Conservation (phyloP, 73 alveolate genomes). For the Paramecium tetraurelia region DNA sequence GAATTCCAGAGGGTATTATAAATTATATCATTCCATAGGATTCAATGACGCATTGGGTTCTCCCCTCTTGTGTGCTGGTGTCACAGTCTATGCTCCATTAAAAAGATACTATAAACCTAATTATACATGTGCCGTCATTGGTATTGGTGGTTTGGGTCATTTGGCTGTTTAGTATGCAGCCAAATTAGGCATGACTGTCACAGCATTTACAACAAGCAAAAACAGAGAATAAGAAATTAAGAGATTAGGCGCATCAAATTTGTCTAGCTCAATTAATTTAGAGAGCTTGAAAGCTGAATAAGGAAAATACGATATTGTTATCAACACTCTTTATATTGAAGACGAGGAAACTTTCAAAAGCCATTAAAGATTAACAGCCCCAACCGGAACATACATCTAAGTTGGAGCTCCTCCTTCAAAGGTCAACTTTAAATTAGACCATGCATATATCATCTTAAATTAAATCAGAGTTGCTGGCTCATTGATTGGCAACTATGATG, state of each 20-base stretch:
- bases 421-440: conserved; percentile 23
- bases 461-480: conserved; percentile 42
- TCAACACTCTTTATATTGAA: conserved; percentile 33
- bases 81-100: conserved; percentile 67
- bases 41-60: conserved; percentile 53
- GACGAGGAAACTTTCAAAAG: not conserved
- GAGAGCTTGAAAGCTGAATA: not conserved
- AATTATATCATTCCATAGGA: not conserved
- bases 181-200: conserved; percentile 66
- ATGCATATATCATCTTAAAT: conserved; percentile 31
- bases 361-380: conserved; percentile 44
- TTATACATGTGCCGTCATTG: conserved; percentile 65
- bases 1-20: conserved; percentile 61
- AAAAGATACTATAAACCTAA: conserved; percentile 56
- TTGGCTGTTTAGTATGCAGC: conserved; percentile 70
- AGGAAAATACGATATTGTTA: conserved; percentile 38
- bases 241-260: conserved; percentile 66
- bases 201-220: conserved; percentile 65
- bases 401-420: conserved; percentile 44
- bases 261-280: not conserved
- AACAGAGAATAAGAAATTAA: conserved; percentile 64
- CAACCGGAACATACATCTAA: conserved; percentile 1
- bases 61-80: conserved; percentile 74
- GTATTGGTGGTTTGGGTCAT: conserved; percentile 78
- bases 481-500: not conserved